phyloP scores from a whole-genome alignment of 441 rosid genomes.

The Arabidopsis lyrata region DNA sequence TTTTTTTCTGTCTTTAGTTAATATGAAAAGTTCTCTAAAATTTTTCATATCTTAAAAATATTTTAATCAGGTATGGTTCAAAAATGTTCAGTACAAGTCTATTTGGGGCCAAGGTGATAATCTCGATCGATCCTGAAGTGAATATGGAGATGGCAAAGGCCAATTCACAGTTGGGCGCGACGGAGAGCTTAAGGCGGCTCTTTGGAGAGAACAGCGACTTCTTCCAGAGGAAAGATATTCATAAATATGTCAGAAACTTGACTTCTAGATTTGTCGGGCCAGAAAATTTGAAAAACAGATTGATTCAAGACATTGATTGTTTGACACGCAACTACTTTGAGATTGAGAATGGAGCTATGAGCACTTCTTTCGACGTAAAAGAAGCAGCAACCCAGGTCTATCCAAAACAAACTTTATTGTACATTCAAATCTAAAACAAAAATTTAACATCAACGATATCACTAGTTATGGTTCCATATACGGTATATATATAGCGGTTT shows the following conservation, averaged over 20 bases:
- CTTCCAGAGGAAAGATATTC: conserved; percentile 7
- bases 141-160: conserved; percentile 31
- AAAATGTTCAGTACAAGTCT: conserved; percentile 35
- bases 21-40: no score
- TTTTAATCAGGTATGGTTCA: conserved; percentile 6
- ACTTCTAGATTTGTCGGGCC: conserved; percentile 26
- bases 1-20: no score
- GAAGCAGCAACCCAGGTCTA: conserved; percentile 20
- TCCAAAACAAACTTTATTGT: not conserved
- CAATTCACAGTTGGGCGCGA: conserved; percentile 5
- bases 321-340: conserved; percentile 2
- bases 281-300: conserved; percentile 4
- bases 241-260: conserved; percentile 27
- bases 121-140: conserved; percentile 25
- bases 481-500: no score
- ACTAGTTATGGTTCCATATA: no score
- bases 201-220: conserved; percentile 28
- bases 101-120: conserved; percentile 27
- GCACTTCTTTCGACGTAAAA: conserved; percentile 17
- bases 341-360: not conserved
- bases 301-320: conserved; percentile 21
- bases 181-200: conserved; percentile 23
- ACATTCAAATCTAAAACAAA: no score
- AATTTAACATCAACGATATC: no score
- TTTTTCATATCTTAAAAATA: no score